A percentile compares a stretch with the other conserved stretches of the same genome.
phyloP scores from a whole-genome alignment of 768 basidiomycete genomes.

The Mycena olivaceomarginata region DNA sequence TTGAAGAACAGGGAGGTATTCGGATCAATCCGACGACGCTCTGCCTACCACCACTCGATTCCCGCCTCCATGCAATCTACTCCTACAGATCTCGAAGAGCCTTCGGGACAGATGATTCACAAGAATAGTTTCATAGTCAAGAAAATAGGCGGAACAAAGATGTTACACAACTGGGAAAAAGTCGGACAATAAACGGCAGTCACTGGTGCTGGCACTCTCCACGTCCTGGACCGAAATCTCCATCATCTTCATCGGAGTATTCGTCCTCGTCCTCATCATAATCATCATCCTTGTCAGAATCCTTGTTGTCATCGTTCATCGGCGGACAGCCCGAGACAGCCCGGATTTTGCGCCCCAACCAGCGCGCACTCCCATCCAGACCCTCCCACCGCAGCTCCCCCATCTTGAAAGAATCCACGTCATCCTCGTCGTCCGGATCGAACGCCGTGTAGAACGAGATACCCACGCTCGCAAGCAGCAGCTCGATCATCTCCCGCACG shows the following conservation, averaged over 20 bases:
- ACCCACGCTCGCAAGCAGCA: constrained; percentile 34
- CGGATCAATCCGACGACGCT: too few relatives aligned
- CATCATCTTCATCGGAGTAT: constrained; percentile 9
- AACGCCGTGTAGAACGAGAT: constrained; percentile 16
- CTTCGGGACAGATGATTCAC: too few relatives aligned
- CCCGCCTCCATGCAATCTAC: too few relatives aligned
- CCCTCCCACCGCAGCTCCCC: constrained; percentile 26
- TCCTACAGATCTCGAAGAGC: too few relatives aligned
- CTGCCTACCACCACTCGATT: too few relatives aligned
- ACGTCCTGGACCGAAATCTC: neutral
- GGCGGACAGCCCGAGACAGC: neutral
- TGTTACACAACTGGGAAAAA: neutral
- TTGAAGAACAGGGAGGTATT: too few relatives aligned
- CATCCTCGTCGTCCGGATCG: constrained; percentile 5
- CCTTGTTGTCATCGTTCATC: constrained; percentile 7
- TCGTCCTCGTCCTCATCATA: constrained; percentile 25
- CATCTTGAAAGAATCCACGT: constrained; percentile 20
- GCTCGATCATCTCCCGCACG: constrained; percentile 18
- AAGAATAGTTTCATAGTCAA: too few relatives aligned
- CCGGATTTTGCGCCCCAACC: too few relatives aligned
- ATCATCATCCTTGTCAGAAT: neutral
- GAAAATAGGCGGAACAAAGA: neutral
- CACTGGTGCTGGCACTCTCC: neutral
- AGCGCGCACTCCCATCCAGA: too few relatives aligned
- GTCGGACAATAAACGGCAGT: neutral